Conservation (phyloP, 2,329 filamentous ascomycete species). For the Drechslera avenae region DNA sequence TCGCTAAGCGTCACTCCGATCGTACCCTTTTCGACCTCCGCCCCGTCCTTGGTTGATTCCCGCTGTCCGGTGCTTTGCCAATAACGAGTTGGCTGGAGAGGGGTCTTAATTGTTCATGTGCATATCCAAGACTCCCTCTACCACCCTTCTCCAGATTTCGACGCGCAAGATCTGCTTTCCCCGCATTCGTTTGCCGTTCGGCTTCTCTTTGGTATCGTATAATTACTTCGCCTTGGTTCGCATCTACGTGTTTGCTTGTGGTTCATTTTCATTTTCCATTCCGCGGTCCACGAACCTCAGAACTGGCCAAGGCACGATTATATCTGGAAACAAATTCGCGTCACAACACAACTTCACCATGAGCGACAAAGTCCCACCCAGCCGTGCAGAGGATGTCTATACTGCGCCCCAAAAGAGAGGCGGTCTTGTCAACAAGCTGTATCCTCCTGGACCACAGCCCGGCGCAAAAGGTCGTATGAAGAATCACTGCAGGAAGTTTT, state of each 20-base stretch:
- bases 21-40: conserved; percentile 28
- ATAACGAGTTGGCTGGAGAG: conserved; percentile 23
- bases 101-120: conserved; percentile 20
- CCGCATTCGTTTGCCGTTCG: conserved; percentile 29
- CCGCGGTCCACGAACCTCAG: not conserved
- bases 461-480: conserved; percentile 40
- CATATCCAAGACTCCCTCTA: conserved; percentile 35
- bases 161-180: conserved; percentile 31
- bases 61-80: conserved; percentile 25
- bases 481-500: conserved; percentile 47
- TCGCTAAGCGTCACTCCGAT: conserved; percentile 29
- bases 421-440: conserved; percentile 42
- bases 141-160: conserved; percentile 15
- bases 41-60: conserved; percentile 12
- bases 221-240: conserved; percentile 7
- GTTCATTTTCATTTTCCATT: not conserved
- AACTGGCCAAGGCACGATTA: not conserved
- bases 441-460: conserved; percentile 40
- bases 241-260: not conserved
- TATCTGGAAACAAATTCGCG: conserved; percentile 4
- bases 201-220: conserved; percentile 6
- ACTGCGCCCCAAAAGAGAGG: conserved; percentile 29
- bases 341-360: conserved; percentile 21
- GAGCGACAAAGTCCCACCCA: conserved; percentile 28
- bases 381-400: conserved; percentile 25